phyloP scores from a whole-genome alignment of 108 stramenopile species.

The Cyclotella baltica region DNA sequence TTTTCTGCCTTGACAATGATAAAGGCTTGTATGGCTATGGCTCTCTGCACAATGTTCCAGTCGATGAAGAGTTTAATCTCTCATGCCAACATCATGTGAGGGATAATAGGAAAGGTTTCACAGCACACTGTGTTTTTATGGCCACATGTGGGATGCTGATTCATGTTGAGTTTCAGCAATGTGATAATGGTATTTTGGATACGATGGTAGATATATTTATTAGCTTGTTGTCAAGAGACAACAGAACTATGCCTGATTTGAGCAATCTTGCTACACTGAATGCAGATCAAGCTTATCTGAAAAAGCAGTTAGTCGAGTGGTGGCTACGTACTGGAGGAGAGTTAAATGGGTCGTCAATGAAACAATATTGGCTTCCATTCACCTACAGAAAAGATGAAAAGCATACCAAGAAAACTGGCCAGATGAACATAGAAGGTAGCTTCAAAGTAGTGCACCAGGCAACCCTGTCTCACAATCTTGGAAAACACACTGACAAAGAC shows the following conservation, averaged over 20 bases:
- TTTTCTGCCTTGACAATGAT: conserved; percentile 2
- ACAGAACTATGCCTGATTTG: background rate
- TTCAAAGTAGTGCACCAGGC: background rate
- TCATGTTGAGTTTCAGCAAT: conserved; percentile 4
- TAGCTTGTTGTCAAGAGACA: background rate
- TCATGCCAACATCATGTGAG: conserved; percentile 2
- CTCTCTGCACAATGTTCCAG: background rate
- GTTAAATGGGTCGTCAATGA: background rate
- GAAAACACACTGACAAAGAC: background rate
- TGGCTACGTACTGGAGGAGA: conserved; percentile 4
- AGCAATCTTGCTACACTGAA: conserved; percentile 7
- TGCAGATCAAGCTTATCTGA: conserved; percentile 2
- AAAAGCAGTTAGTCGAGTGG: background rate
- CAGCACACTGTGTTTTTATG: background rate
- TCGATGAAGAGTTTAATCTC: background rate
- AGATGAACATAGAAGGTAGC: background rate
- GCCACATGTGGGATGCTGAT: background rate
- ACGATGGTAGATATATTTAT: background rate
- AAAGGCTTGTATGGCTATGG: background rate
- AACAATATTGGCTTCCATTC: background rate
- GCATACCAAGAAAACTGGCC: background rate
- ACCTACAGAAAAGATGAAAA: background rate
- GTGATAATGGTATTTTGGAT: background rate
- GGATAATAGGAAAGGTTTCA: conserved; percentile 7
- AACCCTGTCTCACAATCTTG: background rate